Conservation (phyloP, 2,329 filamentous ascomycete species). For the Talaromyces pinophilus region DNA sequence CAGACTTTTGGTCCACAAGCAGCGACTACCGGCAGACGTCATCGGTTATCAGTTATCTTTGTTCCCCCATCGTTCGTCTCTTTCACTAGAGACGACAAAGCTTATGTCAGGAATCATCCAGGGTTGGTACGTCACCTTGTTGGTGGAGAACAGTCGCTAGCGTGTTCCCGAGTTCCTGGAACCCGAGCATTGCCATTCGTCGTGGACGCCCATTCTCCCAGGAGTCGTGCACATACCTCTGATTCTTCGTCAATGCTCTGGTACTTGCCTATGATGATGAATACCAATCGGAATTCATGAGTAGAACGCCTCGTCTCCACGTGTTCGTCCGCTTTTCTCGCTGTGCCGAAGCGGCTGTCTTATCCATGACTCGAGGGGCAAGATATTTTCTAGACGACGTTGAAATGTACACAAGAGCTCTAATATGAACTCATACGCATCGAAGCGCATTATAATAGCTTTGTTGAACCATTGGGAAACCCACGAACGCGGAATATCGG, state of each 20-base stretch:
- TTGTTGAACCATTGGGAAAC: background rate
- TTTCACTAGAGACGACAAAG: background rate
- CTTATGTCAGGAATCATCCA: background rate
- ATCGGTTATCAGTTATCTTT: background rate
- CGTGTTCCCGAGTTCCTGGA: background rate
- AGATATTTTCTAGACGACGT: background rate
- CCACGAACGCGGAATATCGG: too few relatives aligned
- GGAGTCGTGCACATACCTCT: background rate
- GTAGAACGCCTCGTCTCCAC: background rate
- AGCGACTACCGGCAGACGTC: background rate
- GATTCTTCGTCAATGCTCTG: background rate
- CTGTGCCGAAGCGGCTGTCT: background rate
- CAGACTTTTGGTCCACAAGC: background rate
- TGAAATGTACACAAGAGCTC: background rate
- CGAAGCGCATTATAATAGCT: background rate
- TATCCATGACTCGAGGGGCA: background rate
- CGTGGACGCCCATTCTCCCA: background rate
- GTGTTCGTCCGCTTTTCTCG: slow-evolving; percentile 6
- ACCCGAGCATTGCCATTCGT: background rate
- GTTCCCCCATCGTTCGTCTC: background rate
- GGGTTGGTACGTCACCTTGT: background rate
- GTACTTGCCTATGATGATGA: too few relatives aligned
- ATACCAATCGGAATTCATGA: background rate
- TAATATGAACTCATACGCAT: background rate
- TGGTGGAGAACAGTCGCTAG: background rate